Conservation (phyloP, 495 filamentous ascomycete species). For the Xylaria venustula region DNA sequence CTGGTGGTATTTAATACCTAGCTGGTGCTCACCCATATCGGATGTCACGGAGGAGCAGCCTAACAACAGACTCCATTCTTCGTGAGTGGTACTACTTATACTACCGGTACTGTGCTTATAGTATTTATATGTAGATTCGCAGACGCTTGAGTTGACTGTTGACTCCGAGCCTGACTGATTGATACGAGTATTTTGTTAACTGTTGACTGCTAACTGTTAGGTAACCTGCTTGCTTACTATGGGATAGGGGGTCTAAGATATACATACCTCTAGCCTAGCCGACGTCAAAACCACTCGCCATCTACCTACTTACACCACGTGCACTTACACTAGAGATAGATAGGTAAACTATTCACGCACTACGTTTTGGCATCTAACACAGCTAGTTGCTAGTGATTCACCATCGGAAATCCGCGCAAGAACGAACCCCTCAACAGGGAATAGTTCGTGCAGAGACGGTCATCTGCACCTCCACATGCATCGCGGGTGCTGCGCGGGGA, state of each 20-base stretch:
- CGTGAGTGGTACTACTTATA: not conserved
- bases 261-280: too few relatives aligned
- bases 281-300: not conserved
- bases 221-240: not conserved
- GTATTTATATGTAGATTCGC: too few relatives aligned
- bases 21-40: slow-evolving; percentile 3
- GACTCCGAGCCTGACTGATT: not conserved
- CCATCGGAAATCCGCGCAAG: slow-evolving; percentile 10
- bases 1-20: not conserved
- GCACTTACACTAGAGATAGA: too few relatives aligned
- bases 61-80: not conserved
- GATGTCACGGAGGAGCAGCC: not conserved
- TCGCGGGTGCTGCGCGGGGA: slow-evolving; percentile 33
- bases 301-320: not conserved
- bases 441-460: slow-evolving; percentile 29
- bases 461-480: slow-evolving; percentile 33
- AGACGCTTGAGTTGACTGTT: too few relatives aligned
- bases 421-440: slow-evolving; percentile 20
- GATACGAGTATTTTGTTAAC: too few relatives aligned
- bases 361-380: not conserved
- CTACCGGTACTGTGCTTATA: too few relatives aligned
- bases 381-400: not conserved
- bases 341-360: not conserved
- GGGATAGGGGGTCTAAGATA: not conserved
- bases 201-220: too few relatives aligned